Conservation (phyloP, 1,284 basidiomycete species). For the Agroathelia rolfsii region DNA sequence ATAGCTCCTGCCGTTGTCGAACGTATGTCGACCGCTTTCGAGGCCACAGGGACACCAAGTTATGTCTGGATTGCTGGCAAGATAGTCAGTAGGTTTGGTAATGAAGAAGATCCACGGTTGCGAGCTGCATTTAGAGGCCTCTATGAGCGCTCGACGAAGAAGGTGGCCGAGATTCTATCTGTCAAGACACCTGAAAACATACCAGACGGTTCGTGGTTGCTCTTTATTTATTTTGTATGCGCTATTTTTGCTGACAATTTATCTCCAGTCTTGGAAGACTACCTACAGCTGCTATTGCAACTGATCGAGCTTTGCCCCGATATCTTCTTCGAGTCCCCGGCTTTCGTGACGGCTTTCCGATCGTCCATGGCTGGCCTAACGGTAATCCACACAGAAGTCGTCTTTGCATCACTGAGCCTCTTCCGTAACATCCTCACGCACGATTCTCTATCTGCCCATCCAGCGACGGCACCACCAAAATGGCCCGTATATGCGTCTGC, state of each 20-base stretch:
- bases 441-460: constrained; percentile 43
- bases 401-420: constrained; percentile 76
- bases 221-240: background rate
- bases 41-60: constrained; percentile 76
- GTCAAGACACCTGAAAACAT: constrained; percentile 59
- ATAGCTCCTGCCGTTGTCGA: constrained; percentile 65
- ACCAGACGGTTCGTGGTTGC: constrained; percentile 62
- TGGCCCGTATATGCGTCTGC: constrained; percentile 53
- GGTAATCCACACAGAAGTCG: constrained; percentile 71
- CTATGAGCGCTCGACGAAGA: constrained; percentile 70
- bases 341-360: constrained; percentile 69
- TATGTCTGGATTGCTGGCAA: constrained; percentile 96
- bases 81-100: constrained; percentile 63
- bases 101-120: constrained; percentile 43
- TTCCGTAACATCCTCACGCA: constrained; percentile 69
- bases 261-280: constrained; percentile 90
- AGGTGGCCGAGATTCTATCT: constrained; percentile 59
- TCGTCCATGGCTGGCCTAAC: constrained; percentile 70
- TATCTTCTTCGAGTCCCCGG: constrained; percentile 67
- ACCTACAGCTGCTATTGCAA: constrained; percentile 73
- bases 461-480: constrained; percentile 40
- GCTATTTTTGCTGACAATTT: too few species aligned
- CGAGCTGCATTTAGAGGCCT: constrained; percentile 49
- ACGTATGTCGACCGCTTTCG: constrained; percentile 74
- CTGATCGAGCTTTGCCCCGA: constrained; percentile 64